Evolutionary conservation across 495 filamentous ascomycete genomes (phyloP), one percentile per base, ranked within the genome.

Genomic region (Haplographium delicatum): DNA sequence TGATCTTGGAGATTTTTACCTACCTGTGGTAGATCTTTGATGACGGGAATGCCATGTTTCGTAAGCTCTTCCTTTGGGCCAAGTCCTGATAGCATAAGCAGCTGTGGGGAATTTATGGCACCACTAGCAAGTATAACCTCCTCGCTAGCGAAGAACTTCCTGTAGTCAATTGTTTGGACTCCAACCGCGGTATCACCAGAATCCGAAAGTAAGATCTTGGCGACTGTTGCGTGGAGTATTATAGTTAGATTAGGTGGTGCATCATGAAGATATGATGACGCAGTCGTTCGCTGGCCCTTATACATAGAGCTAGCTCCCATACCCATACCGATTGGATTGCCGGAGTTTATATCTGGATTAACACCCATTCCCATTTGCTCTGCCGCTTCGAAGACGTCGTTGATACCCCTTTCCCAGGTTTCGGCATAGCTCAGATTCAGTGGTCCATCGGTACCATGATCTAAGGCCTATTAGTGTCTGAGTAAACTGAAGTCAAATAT

Each of bases 41-140:
- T 44, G 0, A 80, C 57, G 0, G 73, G 70, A 51, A 86, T 80
- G n/a, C 63, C 50, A 62, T 71, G 74, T 26, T 72, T 53, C n/a
- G 64, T 28, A 0, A 87, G 72, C 23, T 82, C 70, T 0, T 63
- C 54, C 9, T 61, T 58, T 0, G 81, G 78, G 0, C 82, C 82
- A 47, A 86, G 78, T 9, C 82, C 83, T 0, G 78, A 82, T 48
- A 82, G 77, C 74, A 83, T 79, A 0, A 85, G 68, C 43, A 85
- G 72, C 34, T 78, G 73, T 2, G 83, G 82, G 10, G 65, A 67
- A 59, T 85, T 73, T 19, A 83, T 65, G 1, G 80, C 64, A 7
- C 83, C 82, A 13, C 72, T 72, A 0, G 70, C 72, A 7, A 86
- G 61, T 39, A 84, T 74, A 26, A 83, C 71, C 40, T 85, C 82